Evolutionary conservation across 331 rosid genomes (phyloP), one percentile per base, ranked within the genome.

Genomic region (Cucumis variabilis): DNA sequence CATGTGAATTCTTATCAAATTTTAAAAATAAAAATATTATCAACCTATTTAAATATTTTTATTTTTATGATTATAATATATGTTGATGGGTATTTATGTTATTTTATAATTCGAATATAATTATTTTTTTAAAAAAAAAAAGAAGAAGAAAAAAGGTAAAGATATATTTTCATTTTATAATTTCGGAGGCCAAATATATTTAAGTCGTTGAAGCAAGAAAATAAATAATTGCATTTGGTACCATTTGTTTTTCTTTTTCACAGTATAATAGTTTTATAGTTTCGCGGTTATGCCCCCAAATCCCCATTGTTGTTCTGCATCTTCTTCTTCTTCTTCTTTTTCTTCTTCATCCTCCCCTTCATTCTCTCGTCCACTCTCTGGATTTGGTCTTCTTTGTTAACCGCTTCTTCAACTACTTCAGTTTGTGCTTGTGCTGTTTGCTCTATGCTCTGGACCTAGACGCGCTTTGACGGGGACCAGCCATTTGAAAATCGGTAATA

Each of bases 211-310:
- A 73, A 73, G 16, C 3, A 25, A 27, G 7, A 53, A 53, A 11
- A 55, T 27, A 53, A 9, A 79, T 24, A 77, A 77, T 79, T 55
- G 6, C 67, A 55, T 53, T 80, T 80, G 69, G 68, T 55, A 79
- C 84, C 84, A 79, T 53, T 37, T 37, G 7, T 15, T 16, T 25
- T 79, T 9, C 25, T 55, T 11, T 53, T 79, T 25, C 68, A 55
- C 50, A 53, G 84, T 79, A 19, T 27, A 79, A 27, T 55, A 79
- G 68, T 79, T 79, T 51, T 51, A 55, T 53, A 79, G 84, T 79
- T 79, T 79, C 97, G 98, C 99, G 98, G 98, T 94, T 93, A 89
- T 91, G 85, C 95, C 96, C 95, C 62, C 90, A 91, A 93, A 88
- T 83, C 63, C 63, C 78, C 63, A 25, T 87, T 88, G 81, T 79